A percentile compares a stretch with the other conserved stretches of the same genome.
These are phyloP conservation scores for Vitis rotundifolia DNA, from an alignment of 164 flowering plant genomes.

Conservation along the genomic window DNA sequence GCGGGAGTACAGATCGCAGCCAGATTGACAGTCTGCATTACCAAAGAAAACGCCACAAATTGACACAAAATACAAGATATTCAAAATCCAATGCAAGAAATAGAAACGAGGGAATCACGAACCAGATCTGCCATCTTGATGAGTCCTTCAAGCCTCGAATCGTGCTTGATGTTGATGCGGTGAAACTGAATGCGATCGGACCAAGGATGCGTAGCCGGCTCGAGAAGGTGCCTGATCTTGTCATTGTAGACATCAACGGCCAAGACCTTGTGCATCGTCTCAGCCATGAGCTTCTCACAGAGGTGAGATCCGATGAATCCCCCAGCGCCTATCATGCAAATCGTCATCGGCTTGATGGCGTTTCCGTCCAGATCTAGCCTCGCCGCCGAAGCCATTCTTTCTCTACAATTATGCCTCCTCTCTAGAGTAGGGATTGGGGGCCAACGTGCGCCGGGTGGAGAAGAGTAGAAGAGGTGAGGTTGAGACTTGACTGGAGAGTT, in stretches of 20 bases:
- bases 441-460: conserved; percentile 1
- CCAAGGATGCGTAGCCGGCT: conserved; percentile 52
- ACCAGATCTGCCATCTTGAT: conserved; percentile 99
- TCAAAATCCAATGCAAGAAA: background rate
- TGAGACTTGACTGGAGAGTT: too few relatives aligned
- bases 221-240: conserved; percentile 85
- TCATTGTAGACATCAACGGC: conserved; percentile 82
- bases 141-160: conserved; percentile 93
- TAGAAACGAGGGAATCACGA: background rate
- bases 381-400: conserved; percentile 35
- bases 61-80: conserved; percentile 11
- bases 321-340: conserved; percentile 91
- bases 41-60: background rate
- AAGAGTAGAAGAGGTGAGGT: background rate
- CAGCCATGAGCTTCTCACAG: conserved; percentile 78
- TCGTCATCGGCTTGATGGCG: conserved; percentile 63
- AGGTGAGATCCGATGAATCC: conserved; percentile 93
- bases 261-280: conserved; percentile 76
- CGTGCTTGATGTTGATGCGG: conserved; percentile 92
- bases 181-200: conserved; percentile 86
- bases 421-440: background rate
- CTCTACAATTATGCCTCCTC: background rate
- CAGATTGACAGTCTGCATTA: conserved; percentile 64
- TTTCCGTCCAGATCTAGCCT: conserved; percentile 82
- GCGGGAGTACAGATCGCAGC: conserved; percentile 95